Percentiles rank a stretch among this genome's conserved stretches.
These are phyloP conservation scores for Yarrowia porcina DNA, from an alignment of 805 yeast species.

Conservation along the genomic window DNA sequence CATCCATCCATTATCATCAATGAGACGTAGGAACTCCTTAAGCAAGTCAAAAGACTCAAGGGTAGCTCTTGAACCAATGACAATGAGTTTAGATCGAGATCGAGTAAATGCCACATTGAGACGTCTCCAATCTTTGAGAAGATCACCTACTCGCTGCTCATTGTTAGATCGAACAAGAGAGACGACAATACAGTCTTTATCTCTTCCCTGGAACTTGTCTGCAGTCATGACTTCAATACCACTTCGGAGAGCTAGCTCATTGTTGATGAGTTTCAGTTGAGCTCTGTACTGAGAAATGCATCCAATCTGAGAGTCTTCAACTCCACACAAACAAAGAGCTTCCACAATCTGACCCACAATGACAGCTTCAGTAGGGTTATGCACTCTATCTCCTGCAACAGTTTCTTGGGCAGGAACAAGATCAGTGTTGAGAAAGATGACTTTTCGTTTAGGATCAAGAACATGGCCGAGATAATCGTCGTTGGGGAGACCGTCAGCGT, in stretches of 20 bases:
- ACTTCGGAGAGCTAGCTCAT: constrained; percentile 35
- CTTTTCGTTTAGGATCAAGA: constrained; percentile 52
- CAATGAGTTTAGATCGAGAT: constrained; percentile 76
- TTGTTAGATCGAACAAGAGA: constrained; percentile 83
- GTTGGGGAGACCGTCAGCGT: constrained; percentile 31
- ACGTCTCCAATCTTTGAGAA: constrained; percentile 84
- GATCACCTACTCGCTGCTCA: constrained; percentile 63
- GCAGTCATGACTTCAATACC: constrained; percentile 83
- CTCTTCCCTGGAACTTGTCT: constrained; percentile 94
- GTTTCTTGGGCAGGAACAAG: constrained; percentile 55
- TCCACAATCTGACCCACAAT: constrained; percentile 61
- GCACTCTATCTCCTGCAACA: constrained; percentile 60
- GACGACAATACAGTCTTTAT: constrained; percentile 84
- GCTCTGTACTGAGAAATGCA: constrained; percentile 87
- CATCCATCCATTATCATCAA: constrained; percentile 61
- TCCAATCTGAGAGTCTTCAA: constrained; percentile 61
- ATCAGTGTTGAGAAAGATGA: constrained; percentile 80
- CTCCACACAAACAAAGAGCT: constrained; percentile 58
- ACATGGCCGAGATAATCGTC: constrained; percentile 56
- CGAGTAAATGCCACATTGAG: constrained; percentile 93
- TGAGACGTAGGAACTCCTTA: constrained; percentile 56
- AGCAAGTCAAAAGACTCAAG: constrained; percentile 51
- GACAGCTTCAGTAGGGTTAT: constrained; percentile 69
- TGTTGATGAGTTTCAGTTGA: constrained; percentile 56
- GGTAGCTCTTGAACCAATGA: constrained; percentile 75